Percentiles rank a stretch among this genome's conserved stretches.
These are phyloP conservation scores for Clonostachys chloroleuca DNA, from an alignment of 2,329 filamentous ascomycete genomes.

Conservation along the genomic window DNA sequence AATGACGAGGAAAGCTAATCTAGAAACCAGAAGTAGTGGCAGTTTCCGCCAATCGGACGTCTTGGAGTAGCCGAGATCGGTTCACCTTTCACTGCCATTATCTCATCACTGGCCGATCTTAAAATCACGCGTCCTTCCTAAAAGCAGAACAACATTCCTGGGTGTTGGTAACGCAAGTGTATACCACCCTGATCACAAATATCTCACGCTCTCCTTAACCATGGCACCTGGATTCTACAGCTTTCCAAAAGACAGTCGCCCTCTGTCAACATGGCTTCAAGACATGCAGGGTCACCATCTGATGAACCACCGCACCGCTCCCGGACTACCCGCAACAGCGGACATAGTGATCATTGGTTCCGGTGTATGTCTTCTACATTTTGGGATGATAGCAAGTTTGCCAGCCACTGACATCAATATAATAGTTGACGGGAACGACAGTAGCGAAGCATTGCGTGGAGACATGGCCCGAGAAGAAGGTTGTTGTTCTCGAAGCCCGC, in stretches of 20 bases:
- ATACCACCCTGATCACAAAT: too few relatives aligned
- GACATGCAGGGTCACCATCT: constrained; percentile 3
- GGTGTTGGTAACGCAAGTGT: too few relatives aligned
- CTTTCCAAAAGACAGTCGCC: neutral
- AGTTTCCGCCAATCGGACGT: too few relatives aligned
- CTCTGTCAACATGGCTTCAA: constrained; percentile 4
- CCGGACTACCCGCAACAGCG: constrained; percentile 1
- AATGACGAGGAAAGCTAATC: too few relatives aligned
- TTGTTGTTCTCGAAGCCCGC: constrained; percentile 6
- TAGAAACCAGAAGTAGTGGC: too few relatives aligned
- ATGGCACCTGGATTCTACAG: too few relatives aligned
- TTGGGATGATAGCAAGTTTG: neutral
- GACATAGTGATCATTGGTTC: constrained; percentile 6
- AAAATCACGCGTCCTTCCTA: too few relatives aligned
- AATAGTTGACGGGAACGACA: constrained; percentile 5
- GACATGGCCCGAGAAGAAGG: constrained; percentile 3
- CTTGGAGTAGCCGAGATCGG: too few relatives aligned
- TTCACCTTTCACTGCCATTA: too few relatives aligned
- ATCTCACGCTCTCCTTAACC: too few relatives aligned
- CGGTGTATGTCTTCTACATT: neutral
- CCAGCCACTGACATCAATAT: neutral
- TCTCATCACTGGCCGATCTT: too few relatives aligned
- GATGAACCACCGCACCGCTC: constrained; percentile 4
- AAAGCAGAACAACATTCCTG: too few relatives aligned
- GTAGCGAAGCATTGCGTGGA: constrained; percentile 5